Base-by-base conservation (phyloP, 2,329 filamentous ascomycete species). In the Aspergillus bombycis region DNA sequence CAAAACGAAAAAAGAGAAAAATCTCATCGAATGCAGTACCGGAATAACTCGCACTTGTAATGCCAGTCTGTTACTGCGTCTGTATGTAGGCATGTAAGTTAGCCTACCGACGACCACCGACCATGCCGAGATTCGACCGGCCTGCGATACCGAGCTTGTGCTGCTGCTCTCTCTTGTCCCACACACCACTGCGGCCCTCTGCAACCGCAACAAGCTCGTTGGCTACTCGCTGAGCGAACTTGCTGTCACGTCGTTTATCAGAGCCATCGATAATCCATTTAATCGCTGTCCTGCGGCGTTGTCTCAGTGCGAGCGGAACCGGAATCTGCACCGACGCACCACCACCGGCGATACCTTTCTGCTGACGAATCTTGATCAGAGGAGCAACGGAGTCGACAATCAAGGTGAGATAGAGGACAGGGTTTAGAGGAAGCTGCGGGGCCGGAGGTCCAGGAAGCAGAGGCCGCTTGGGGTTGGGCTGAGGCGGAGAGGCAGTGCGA, bases 321-420 rank as follows among this genome's bases (percentile, higher is more conserved):
- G 95, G 95, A 41, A 97, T 85, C 61, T 94, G 92, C 63, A 97
- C 85, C 14, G 92, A 87, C 41, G 88, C 86, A 78, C 95, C 95
- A 82, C 95, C 95, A 79, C 94, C 94, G 1, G 91, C 92, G 41
- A 91, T 87, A 69, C 93, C 93, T 72, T 88, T 88, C 71, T 93
- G 86, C 65, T 86, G 86, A 60, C 89, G 87, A 74, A 99, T 89
- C 69, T 91, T 90, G 73, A 99, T 83, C 19, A 99, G 85, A 11
- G 95, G 95, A 1, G 94, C 92, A 28, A 99, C 90, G 11, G 92
- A 96, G 83, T 99, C 95, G 72, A 99, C 89, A 36, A 94, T 93
- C 36, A 96, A 85, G 14, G 91, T 92, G 55, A 99, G 89, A 81
- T 98, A 99, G 60, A 92, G 86, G 60, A 96, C 85, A 1, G 95